Base-by-base conservation (phyloP, 1,284 basidiomycete genomes). In the Flammula alnicola region DNA sequence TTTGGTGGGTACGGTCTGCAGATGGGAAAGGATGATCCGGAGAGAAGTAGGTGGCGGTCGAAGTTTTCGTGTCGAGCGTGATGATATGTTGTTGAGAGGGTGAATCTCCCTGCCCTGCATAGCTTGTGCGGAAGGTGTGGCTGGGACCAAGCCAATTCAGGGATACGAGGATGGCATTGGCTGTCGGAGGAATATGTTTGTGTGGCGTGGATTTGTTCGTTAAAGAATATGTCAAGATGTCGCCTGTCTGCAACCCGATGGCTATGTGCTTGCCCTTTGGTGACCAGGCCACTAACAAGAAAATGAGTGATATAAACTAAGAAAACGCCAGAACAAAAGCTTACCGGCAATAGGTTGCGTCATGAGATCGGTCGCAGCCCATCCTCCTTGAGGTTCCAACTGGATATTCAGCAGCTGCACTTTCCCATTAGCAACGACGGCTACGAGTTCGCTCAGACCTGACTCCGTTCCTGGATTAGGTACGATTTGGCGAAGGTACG, bases 231-330 rank as follows among this genome's bases (percentile, higher is more conserved):
- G 90, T 85, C 32, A 87, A 64, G 25, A 94, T 83, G 49, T 88
- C 83, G 3, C 92, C 91, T 14, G 75, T 78, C 50, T 78, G 78
- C 11, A 91, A 69, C 23, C 88, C 92, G 32, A 93, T 78, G 0
- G 88, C 91, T 26, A 94, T 69, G 55, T 93, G 91, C 64, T 93
- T 94, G 37, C 91, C 92, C 63, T 91, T 92, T 2, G 90, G 85
- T 2, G 92, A 93, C 91, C 92, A 94, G 16, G 84, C 81, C 4
- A 86, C 86, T 87, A 55, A 17, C 49, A 37, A 36, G 0, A n/a
- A 14, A 60, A 52, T 51, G 26, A 51, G 23, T 44, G 8, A 30
- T 48, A 30, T 43, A 37, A 29, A 43, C 3, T 6, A n/a, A 44
- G 37, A 41, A 43, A 20, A 51, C 16, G 23, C n/a, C 9, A 45